These are phyloP conservation scores for Teratosphaeria viscida DNA, from an alignment of 2,329 filamentous ascomycete genomes.

Conservation along the genomic window DNA sequence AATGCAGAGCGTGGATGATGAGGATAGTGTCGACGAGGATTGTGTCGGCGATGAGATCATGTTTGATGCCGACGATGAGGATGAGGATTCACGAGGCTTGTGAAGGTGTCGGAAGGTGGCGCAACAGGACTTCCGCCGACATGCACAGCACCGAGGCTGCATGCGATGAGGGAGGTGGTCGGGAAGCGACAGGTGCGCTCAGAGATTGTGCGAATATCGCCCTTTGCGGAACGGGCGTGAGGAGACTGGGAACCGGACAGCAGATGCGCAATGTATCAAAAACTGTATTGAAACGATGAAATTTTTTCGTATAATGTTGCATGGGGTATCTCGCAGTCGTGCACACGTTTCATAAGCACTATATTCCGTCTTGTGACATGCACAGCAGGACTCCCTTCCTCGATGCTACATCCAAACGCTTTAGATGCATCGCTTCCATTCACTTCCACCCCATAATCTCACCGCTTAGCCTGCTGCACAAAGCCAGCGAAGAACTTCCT, in stretches of 20 bases:
- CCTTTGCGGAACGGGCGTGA: neutral
- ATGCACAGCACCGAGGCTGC: too few species aligned
- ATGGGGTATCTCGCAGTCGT: neutral
- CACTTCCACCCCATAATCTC: neutral
- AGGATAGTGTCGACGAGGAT: neutral
- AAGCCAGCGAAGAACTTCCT: slow-evolving; percentile 36
- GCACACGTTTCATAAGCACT: neutral
- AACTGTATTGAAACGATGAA: neutral
- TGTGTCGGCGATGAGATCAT: neutral
- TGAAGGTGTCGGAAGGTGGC: neutral
- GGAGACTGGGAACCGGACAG: too few species aligned
- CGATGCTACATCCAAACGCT: neutral
- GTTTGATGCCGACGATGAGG: neutral
- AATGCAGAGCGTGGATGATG: neutral
- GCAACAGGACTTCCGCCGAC: too few species aligned
- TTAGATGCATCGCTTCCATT: too few species aligned
- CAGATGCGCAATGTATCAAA: too few species aligned
- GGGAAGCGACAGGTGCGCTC: too few species aligned
- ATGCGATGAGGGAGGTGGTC: too few species aligned
- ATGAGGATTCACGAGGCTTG: neutral
- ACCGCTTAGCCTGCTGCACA: slow-evolving; percentile 24
- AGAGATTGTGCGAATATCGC: neutral
- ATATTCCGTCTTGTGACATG: neutral
- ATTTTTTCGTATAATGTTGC: neutral
- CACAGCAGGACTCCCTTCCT: neutral